A percentile compares a stretch with the other conserved stretches of the same genome.
Conservation (phyloP, 1,284 basidiomycete species). For the Irpex sp. region DNA sequence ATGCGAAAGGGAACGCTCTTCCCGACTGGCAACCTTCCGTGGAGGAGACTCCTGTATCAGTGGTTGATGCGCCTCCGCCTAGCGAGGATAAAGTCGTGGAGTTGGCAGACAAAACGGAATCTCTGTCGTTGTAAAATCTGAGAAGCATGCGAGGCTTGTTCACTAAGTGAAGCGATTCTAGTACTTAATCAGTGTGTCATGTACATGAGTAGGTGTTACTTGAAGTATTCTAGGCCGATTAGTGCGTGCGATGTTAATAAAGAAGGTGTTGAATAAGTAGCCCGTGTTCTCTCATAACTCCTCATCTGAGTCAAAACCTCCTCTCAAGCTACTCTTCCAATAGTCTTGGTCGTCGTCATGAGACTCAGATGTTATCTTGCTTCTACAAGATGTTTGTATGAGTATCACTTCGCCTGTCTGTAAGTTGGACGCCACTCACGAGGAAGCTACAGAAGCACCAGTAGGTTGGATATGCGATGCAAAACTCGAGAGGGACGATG, state of each 20-base stretch:
- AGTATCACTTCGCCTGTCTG: too few species aligned
- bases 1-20: slow-evolving; percentile 27
- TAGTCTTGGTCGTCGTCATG: not conserved
- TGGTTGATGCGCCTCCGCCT: not conserved
- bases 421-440: not conserved
- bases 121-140: not conserved
- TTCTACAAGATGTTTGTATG: not conserved
- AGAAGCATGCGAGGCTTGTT: too few species aligned
- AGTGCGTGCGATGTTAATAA: not conserved
- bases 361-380: not conserved
- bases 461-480: not conserved
- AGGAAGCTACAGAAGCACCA: not conserved
- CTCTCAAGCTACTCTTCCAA: not conserved
- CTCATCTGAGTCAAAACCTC: not conserved
- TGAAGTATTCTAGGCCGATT: not conserved
- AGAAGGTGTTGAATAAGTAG: not conserved
- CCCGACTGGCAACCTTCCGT: slow-evolving; percentile 29
- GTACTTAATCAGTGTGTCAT: too few species aligned
- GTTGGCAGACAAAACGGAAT: not conserved
- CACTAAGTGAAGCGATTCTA: too few species aligned
- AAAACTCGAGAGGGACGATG: not conserved
- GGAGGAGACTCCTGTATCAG: not conserved
- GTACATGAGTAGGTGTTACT: not conserved
- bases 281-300: not conserved
- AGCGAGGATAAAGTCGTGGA: not conserved